A percentile compares a stretch with the other conserved stretches of the same genome.
phyloP scores from a whole-genome alignment of 805 yeast genomes.

The Monosporozyma servazzii region DNA sequence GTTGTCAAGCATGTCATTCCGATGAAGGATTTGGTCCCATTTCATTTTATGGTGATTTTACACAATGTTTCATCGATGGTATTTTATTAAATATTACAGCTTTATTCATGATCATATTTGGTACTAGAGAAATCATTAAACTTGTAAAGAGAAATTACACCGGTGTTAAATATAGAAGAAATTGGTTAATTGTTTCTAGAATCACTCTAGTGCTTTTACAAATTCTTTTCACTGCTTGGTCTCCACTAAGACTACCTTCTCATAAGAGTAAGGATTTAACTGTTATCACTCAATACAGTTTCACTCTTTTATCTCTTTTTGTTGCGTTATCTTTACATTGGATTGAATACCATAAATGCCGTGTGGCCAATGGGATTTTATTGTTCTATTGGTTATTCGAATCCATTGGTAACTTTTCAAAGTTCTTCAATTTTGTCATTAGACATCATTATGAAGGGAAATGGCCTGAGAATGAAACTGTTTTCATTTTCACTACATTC shows the following conservation, averaged over 20 bases:
- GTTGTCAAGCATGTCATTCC: conserved; percentile 19
- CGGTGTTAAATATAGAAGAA: conserved; percentile 30
- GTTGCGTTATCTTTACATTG: conserved; percentile 54
- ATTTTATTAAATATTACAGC: conserved; percentile 36
- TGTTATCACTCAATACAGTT: conserved; percentile 16
- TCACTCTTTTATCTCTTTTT: conserved; percentile 32
- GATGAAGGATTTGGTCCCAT: conserved; percentile 38
- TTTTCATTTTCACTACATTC: conserved; percentile 28
- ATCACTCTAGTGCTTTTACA: conserved; percentile 28
- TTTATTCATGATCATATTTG: conserved; percentile 36
- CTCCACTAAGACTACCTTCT: conserved; percentile 15
- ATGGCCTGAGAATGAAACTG: conserved; percentile 20
- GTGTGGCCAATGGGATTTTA: conserved; percentile 56
- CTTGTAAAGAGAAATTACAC: conserved; percentile 18
- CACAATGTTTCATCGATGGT: conserved; percentile 54
- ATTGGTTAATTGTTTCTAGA: conserved; percentile 32
- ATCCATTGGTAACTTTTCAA: conserved; percentile 38
- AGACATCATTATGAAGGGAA: conserved; percentile 27
- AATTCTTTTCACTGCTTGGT: conserved; percentile 22
- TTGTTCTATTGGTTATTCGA: conserved; percentile 69
- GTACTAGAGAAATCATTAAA: conserved; percentile 31
- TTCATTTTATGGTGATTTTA: conserved; percentile 43
- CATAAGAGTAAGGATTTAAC: conserved; percentile 14
- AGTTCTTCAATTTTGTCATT: conserved; percentile 33
- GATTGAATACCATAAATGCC: conserved; percentile 59